These are phyloP conservation scores for Brassica juncea DNA, from an alignment of 345 rosid species.

Conservation along the genomic window DNA sequence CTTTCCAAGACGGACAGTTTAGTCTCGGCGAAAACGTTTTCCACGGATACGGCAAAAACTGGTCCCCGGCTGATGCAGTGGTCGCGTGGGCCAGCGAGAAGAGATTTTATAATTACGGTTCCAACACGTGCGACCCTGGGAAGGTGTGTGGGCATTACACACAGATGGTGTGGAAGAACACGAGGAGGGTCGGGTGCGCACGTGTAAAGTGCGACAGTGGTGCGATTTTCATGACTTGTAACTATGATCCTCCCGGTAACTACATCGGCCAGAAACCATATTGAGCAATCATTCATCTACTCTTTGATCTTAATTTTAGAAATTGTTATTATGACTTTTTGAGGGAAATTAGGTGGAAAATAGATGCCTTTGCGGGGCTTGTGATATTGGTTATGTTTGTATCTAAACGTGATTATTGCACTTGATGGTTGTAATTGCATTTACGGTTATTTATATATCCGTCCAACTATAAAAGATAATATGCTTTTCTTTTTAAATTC, in stretches of 20 bases:
- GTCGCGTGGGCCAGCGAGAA: slow-evolving; percentile 71
- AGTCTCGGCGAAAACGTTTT: slow-evolving; percentile 76
- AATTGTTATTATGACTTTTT: neutral
- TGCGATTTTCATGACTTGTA: slow-evolving; percentile 89
- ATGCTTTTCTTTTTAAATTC: neutral
- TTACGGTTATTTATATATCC: slow-evolving; percentile 15
- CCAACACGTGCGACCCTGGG: slow-evolving; percentile 57
- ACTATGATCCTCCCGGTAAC: slow-evolving; percentile 85
- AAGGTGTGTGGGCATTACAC: slow-evolving; percentile 88
- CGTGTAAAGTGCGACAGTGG: slow-evolving; percentile 70
- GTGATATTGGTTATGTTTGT: neutral
- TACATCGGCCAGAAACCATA: slow-evolving; percentile 76
- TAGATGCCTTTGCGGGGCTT: slow-evolving; percentile 9
- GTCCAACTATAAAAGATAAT: neutral
- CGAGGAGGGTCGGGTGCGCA: slow-evolving; percentile 72
- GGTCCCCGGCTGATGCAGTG: slow-evolving; percentile 71
- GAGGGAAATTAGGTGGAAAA: slow-evolving; percentile 15
- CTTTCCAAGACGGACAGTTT: slow-evolving; percentile 60
- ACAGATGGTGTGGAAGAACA: slow-evolving; percentile 77
- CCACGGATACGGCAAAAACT: slow-evolving; percentile 70
- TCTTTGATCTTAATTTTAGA: slow-evolving; percentile 17
- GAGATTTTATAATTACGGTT: slow-evolving; percentile 58
- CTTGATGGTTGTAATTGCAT: slow-evolving; percentile 20
- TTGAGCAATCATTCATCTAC: slow-evolving; percentile 30
- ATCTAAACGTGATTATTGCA: neutral